Base-by-base conservation (phyloP, 306 rosid species). In the Sicyos baderoa region DNA sequence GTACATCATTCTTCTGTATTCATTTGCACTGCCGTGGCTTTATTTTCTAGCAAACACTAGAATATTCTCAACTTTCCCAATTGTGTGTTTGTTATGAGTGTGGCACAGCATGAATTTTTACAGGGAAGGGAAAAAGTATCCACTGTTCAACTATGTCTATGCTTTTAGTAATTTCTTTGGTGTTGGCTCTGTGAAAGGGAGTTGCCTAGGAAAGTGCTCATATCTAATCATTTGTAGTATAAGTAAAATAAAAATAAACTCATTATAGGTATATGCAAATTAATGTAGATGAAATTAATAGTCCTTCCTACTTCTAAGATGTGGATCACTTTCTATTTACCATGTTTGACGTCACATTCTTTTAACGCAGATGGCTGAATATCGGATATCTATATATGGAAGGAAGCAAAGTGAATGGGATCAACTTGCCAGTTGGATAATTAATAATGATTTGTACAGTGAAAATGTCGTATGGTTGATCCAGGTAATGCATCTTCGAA, bases 351-450 rank as follows among this genome's bases (percentile, higher is more conserved):
- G 70, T 14, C 70, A 66, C 58, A 35, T 53, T 29, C 75, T 71
- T 73, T 63, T 82, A n/a, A 54, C 75, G 85, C 91, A 93, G 98
- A 93, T 93, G 98, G 98, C 98, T 72, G 98, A 93, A 40, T 93
- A 93, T 77, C 83, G 98, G 80, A 37, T 93, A 76, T 93, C 98
- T 51, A 93, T 93, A 78, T 93, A 93, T 78, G 98, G 97, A 71
- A 83, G 98, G 84, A 93, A 93, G 88, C 98, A 93, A 82, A 93
- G 98, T 74, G 98, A 93, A 82, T 93, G 98, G 98, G 98, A 93
- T 81, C 98, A 93, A 83, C 78, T 89, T 74, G 98, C 98, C 54
- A 93, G 98, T 77, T 93, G 98, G 98, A 93, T 93, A 82, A 96
- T 93, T 73, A 93, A 93, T 75, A 93, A 93, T 75, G 98, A 93